Evolutionary conservation across 352 stramenopile species (phyloP).

Genomic region (Blastocystis sp.): DNA sequence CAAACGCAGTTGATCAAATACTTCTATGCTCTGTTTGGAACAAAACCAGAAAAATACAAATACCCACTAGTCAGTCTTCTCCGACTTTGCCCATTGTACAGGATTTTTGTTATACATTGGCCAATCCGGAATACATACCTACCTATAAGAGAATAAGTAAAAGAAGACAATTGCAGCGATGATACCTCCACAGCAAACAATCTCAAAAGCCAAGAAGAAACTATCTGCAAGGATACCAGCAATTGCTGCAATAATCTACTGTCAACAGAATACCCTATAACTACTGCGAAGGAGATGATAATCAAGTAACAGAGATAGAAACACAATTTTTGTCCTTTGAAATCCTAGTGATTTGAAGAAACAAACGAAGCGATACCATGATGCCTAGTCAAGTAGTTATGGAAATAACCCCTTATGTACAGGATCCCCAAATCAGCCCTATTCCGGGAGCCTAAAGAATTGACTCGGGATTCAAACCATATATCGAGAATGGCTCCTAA

Average conservation of each 20-base stretch:
- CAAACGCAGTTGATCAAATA: conserved; percentile 28
- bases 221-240: conserved; percentile 38
- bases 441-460: too few relatives aligned
- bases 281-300: conserved; percentile 46
- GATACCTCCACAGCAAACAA: conserved; percentile 3
- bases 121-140: conserved; percentile 57
- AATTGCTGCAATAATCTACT: conserved; percentile 43
- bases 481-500: not conserved
- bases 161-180: conserved; percentile 7
- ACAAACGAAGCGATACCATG: not conserved
- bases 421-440: too few relatives aligned
- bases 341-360: conserved; percentile 5
- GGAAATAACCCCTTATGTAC: too few relatives aligned
- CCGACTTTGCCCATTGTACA: not conserved
- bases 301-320: conserved; percentile 36
- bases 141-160: not conserved
- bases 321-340: conserved; percentile 35
- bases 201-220: conserved; percentile 44
- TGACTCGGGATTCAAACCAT: not conserved
- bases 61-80: conserved; percentile 28
- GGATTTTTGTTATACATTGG: conserved; percentile 46
- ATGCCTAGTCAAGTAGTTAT: not conserved
- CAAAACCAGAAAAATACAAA: not conserved
- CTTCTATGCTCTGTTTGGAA: conserved; percentile 20
- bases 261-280: not conserved